These are phyloP conservation scores for Oligophagozyma castellii DNA, from an alignment of 1,139 yeast genomes.

Conservation along the genomic window DNA sequence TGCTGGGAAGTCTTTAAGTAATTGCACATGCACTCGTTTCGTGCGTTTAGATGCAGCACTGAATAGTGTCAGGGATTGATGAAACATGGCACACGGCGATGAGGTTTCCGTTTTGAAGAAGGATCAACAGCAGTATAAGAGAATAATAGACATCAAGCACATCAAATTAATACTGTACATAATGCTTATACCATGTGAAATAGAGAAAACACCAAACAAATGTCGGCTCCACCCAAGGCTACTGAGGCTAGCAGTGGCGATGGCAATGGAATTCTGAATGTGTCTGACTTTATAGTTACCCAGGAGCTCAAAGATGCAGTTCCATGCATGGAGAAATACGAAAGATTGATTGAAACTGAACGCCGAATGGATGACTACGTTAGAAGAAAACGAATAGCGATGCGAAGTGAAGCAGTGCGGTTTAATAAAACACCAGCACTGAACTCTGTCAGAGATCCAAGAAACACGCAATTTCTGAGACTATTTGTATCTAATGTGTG, in stretches of 20 bases:
- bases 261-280: too few relatives aligned
- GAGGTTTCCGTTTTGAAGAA: too few relatives aligned
- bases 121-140: too few relatives aligned
- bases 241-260: too few relatives aligned
- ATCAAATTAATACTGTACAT: too few relatives aligned
- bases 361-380: background rate
- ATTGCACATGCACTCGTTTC: slow-evolving; percentile 52
- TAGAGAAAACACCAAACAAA: too few relatives aligned
- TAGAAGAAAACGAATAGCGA: background rate
- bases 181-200: too few relatives aligned
- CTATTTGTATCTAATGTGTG: slow-evolving; percentile 72
- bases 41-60: slow-evolving; percentile 28
- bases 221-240: too few relatives aligned
- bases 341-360: slow-evolving; percentile 33
- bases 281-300: slow-evolving; percentile 63
- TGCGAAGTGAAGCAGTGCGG: slow-evolving; percentile 21
- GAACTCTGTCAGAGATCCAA: slow-evolving; percentile 7
- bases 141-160: too few relatives aligned
- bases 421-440: slow-evolving; percentile 24
- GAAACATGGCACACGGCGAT: too few relatives aligned
- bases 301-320: slow-evolving; percentile 43
- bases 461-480: slow-evolving; percentile 48
- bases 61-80: slow-evolving; percentile 10
- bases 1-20: slow-evolving; percentile 49
- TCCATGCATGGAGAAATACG: slow-evolving; percentile 64